These are phyloP conservation scores for Elongisporangium prolatum DNA, from an alignment of 352 stramenopile genomes.

Conservation along the genomic window DNA sequence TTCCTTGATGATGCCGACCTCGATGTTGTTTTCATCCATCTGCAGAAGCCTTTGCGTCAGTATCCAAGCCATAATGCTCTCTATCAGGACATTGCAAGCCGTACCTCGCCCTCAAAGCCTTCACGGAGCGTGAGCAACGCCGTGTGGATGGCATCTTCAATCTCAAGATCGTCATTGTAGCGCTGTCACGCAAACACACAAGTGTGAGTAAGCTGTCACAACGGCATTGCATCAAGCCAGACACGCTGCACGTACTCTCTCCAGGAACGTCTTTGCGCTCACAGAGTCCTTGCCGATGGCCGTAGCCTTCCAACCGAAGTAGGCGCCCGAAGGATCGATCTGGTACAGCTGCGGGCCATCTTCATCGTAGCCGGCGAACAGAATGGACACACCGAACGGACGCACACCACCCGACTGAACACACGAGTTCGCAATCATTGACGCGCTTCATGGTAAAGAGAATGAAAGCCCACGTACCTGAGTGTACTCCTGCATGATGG, in stretches of 20 bases:
- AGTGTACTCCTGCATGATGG: conserved; percentile 99
- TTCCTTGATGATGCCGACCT: conserved; percentile 96
- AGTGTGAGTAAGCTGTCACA: not conserved
- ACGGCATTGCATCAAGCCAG: not conserved
- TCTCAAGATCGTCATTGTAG: conserved; percentile 97
- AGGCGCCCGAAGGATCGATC: conserved; percentile 97
- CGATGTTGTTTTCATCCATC: conserved; percentile 98
- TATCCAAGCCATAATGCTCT: not conserved
- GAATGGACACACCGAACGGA: conserved; percentile 97
- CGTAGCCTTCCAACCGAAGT: conserved; percentile 99
- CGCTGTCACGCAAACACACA: conserved; percentile 30
- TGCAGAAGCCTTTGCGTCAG: conserved; percentile 28
- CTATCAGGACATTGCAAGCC: conserved; percentile 2
- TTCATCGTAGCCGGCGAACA: conserved; percentile 97
- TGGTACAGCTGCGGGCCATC: conserved; percentile 97
- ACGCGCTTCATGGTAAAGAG: not conserved
- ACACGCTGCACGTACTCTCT: conserved; percentile 87
- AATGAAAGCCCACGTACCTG: conserved; percentile 23
- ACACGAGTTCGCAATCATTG: conserved; percentile 7
- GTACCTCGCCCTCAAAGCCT: conserved; percentile 95
- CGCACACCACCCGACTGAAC: conserved; percentile 93
- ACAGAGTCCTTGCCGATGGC: conserved; percentile 98
- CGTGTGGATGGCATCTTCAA: conserved; percentile 99
- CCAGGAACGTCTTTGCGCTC: conserved; percentile 99
- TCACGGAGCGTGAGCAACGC: conserved; percentile 98